Conservation (phyloP, 441 rosid genomes). For the Dalechampia spathulata region DNA sequence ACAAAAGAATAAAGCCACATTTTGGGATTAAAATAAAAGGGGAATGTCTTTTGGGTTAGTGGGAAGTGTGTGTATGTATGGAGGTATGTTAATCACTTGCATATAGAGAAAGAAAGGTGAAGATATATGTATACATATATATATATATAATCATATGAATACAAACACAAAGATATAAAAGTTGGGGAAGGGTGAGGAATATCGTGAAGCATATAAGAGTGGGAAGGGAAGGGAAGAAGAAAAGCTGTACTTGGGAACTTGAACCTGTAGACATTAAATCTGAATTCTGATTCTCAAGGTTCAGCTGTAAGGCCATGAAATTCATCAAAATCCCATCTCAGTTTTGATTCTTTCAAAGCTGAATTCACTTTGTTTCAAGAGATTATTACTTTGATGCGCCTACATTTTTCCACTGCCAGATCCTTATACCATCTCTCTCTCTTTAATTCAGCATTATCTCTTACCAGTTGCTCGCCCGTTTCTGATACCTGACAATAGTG, state of each 20-base stretch:
- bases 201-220: no score
- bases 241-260: conserved; percentile 50
- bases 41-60: conserved; percentile 32
- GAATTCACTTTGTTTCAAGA: conserved; percentile 19
- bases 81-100: conserved; percentile 9
- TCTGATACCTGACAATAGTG: no score
- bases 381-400: conserved; percentile 6
- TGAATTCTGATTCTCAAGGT: conserved; percentile 1
- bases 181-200: conserved; percentile 3
- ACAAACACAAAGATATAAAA: conserved; percentile 13
- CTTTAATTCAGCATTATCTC: no score
- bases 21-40: conserved; percentile 5
- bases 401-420: conserved; percentile 5
- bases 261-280: conserved; percentile 27
- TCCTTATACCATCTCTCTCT: no score
- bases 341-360: conserved; percentile 20
- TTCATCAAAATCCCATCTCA: conserved; percentile 28
- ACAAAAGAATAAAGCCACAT: neutral
- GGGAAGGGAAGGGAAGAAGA: conserved; percentile 6
- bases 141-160: neutral
- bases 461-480: neutral
- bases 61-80: conserved; percentile 19
- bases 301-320: conserved; percentile 28
- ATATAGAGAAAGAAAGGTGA: neutral
- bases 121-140: neutral